Percentiles rank a stretch among this genome's conserved stretches.
Evolutionary conservation across 2,329 filamentous ascomycete genomes (phyloP).

Genomic region (Ophiostoma perfectum): DNA sequence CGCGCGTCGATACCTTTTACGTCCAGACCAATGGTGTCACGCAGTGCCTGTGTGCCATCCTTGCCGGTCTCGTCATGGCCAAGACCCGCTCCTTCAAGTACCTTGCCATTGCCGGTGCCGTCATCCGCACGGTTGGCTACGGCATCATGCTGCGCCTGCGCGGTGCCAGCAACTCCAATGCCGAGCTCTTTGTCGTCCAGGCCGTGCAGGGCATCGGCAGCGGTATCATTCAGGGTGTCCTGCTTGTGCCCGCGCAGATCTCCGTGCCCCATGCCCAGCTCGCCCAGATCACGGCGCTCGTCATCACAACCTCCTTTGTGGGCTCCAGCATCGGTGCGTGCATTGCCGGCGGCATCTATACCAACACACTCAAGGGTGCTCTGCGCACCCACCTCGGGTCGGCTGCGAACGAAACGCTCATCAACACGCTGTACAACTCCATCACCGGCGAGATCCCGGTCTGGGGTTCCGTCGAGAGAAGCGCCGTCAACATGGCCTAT

Average conservation of each 20-base stretch:
- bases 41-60: constrained; percentile 33
- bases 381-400: constrained; percentile 5
- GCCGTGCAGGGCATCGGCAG: constrained; percentile 43
- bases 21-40: constrained; percentile 36
- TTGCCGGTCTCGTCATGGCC: constrained; percentile 40
- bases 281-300: constrained; percentile 16
- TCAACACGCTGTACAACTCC: constrained; percentile 39
- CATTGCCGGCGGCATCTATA: constrained; percentile 16
- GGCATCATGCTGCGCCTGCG: constrained; percentile 47
- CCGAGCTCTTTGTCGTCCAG: constrained; percentile 45
- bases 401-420: constrained; percentile 2
- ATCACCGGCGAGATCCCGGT: constrained; percentile 39
- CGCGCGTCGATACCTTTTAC: constrained; percentile 41
- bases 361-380: constrained; percentile 11
- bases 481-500: constrained; percentile 39
- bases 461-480: constrained; percentile 39
- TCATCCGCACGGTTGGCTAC: constrained; percentile 44
- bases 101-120: constrained; percentile 38
- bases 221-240: constrained; percentile 14
- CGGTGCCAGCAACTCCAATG: constrained; percentile 38
- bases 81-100: constrained; percentile 41
- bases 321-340: constrained; percentile 16
- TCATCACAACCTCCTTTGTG: constrained; percentile 13
- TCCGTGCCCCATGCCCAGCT: constrained; percentile 17
- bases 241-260: constrained; percentile 17